Base-by-base conservation (phyloP, 495 filamentous ascomycete species). In the Sordaria brevicollis region DNA sequence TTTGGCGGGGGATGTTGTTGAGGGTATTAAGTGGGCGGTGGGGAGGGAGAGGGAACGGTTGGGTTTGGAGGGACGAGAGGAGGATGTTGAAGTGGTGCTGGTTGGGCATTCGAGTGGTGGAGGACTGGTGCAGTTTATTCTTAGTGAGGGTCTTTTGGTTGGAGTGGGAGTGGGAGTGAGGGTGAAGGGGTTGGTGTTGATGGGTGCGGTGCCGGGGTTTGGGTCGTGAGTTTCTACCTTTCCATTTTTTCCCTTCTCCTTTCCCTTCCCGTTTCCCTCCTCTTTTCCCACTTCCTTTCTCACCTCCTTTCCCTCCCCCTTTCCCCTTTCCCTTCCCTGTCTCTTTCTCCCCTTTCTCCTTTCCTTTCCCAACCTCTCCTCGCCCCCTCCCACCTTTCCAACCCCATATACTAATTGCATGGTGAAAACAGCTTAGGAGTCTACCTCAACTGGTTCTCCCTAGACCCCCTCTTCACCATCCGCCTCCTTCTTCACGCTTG, bases 71-170 rank as follows among this genome's bases (percentile, higher is more conserved):
- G 34, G 74, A 80, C 49, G 75, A 72, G 41, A 68, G 7, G 38
- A 19, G 38, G 74, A 73, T 13, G 68, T 74, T 33, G 72, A 81
- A 57, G 75, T 84, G 2, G 77, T 86, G 17, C 75, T 86, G 1
- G 74, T 84, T 0, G 83, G 80, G 0, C 85, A 86, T 68, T 86
- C 82, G 7, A 78, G 78, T 29, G 84, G 84, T 0, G 84, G 81
- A 2, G 82, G 82, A 4, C 69, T 84, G 68, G 66, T 71, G 15
- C 85, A 87, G 76, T 80, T 79, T 65, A 75, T 85, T 17, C 70
- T 86, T 10, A 77, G 74, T 11, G 71, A 78, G 35, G 72, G 11
- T 11, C 43, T 57, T 57, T 7, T 57, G 0, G 9, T 2, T 5
- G 21, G 43, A 10, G 25, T 57, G 43, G n/a, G n/a, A n/a, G n/a